Conservation (phyloP, 139 green algal genomes). For the Ettlia oleoabundans region DNA sequence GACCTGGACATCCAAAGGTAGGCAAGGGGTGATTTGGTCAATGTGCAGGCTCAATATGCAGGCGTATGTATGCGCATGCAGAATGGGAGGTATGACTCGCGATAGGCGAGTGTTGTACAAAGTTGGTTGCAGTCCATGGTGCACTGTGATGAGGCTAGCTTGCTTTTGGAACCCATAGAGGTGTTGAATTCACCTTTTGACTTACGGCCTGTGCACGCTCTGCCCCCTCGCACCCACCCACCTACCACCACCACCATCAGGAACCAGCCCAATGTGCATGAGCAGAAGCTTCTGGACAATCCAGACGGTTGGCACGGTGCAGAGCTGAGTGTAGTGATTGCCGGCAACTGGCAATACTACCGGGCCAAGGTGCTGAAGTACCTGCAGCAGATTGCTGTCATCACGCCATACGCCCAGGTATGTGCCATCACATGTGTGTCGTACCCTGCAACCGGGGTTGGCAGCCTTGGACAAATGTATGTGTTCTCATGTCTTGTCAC, state of each 20-base stretch:
- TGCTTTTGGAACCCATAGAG: not conserved
- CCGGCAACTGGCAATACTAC: constrained; percentile 92
- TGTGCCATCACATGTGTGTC: not conserved
- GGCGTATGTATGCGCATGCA: too few relatives aligned
- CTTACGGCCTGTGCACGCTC: not conserved
- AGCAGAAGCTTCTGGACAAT: constrained; percentile 75
- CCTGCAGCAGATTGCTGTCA: constrained; percentile 95
- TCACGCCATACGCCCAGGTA: constrained; percentile 92
- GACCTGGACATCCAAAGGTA: constrained; percentile 96
- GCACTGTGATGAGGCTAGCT: not conserved
- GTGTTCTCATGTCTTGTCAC: not conserved
- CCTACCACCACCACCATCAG: constrained; percentile 35
- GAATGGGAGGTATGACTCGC: too few relatives aligned
- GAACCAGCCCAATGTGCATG: constrained; percentile 93
- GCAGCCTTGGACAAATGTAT: too few relatives aligned
- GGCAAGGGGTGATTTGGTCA: not conserved
- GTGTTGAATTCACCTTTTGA: not conserved
- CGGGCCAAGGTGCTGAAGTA: constrained; percentile 85
- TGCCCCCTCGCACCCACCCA: not conserved
- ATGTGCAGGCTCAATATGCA: too few relatives aligned
- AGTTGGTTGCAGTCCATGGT: too few relatives aligned
- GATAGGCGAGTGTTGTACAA: too few relatives aligned
- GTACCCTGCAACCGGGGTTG: not conserved
- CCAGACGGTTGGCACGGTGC: constrained; percentile 82
- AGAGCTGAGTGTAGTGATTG: constrained; percentile 87